These are phyloP conservation scores for Aspergillus incahuasiensis DNA, from an alignment of 495 filamentous ascomycete species.

Conservation along the genomic window DNA sequence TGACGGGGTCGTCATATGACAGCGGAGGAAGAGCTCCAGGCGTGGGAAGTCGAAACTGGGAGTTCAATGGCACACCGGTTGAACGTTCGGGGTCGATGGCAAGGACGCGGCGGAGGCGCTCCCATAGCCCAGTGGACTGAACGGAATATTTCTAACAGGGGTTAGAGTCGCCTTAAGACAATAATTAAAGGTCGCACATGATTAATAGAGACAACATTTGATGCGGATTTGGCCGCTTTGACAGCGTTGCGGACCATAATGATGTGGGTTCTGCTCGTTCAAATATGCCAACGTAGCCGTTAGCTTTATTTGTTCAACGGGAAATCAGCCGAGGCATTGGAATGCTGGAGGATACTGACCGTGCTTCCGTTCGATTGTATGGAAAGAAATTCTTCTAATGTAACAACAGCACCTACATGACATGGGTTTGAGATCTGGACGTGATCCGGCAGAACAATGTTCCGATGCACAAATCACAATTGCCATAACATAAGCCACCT, in stretches of 20 bases:
- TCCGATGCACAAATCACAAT: too few species aligned
- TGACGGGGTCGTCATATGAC: constrained; percentile 84
- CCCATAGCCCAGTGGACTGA: constrained; percentile 87
- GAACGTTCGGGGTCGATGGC: constrained; percentile 87
- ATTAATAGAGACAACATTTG: constrained; percentile 34
- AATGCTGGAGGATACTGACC: too few species aligned
- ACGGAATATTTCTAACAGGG: constrained; percentile 87
- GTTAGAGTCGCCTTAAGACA: background rate
- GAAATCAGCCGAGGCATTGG: too few species aligned
- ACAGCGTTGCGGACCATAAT: constrained; percentile 39
- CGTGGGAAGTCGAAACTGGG: constrained; percentile 83
- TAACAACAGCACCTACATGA: too few species aligned
- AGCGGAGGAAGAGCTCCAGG: constrained; percentile 75
- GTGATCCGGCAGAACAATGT: too few species aligned
- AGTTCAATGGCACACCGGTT: constrained; percentile 86
- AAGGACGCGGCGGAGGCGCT: constrained; percentile 68
- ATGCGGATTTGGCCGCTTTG: constrained; percentile 42
- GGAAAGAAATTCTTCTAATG: too few species aligned
- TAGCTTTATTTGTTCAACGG: too few species aligned
- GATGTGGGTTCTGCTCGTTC: constrained; percentile 22
- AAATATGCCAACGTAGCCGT: constrained; percentile 3
- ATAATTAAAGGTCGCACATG: constrained; percentile 23
- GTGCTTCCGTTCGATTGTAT: too few species aligned
- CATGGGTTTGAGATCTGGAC: too few species aligned
- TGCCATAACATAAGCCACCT: too few species aligned